Base-by-base conservation (phyloP, 192 early-diverging fungal species). In the Glomus cerebriforme region DNA sequence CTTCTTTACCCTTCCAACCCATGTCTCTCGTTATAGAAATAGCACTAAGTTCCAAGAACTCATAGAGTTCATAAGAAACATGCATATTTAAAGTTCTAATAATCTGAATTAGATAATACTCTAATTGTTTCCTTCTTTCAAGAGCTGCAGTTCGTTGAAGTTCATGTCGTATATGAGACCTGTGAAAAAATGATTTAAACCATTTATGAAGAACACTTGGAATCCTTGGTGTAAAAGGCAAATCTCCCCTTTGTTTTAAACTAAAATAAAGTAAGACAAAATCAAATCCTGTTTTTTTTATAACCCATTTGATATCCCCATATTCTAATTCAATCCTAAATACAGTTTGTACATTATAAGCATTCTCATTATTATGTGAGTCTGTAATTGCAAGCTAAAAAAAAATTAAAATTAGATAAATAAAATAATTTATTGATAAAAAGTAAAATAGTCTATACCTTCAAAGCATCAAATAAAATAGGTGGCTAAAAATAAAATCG, bases 1-100 rank as follows among this genome's bases (percentile, higher is more conserved):
- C 92, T 77, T 95, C 93, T 70, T 95, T 95, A 59, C 93, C 93
- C 78, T 95, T 95, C 93, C 93, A 95, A 0, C 93, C 91, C 84
- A 93, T 92, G 64, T 93, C 92, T 76, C 89, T 92, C 45, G 90
- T 88, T 62, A 95, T 88, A 24, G 90, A 91, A 49, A 92, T 87
- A 17, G 91, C 88, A 77, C 90, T 90, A 59, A 95, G 83, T 80
- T 93, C 93, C 62, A 95, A 73, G 78, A 95, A 95, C 67, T 91
- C 92, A 81, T 92, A 92, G 10, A 95, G 78, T 73, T 95, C 92
- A 77, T 90, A 92, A 8, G 86, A 88, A 26, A 91, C 87, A 12
- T 83, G 81, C 82, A 93, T 87, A 66, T 91, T 90, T 17, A 90
- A 83, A 17, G 75, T 82, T 35, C 87, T 86, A 49, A 93, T 80